Percentiles rank a stretch among this genome's conserved stretches.
phyloP scores from a whole-genome alignment of 1,284 basidiomycete species.

The Vanrija sp. region DNA sequence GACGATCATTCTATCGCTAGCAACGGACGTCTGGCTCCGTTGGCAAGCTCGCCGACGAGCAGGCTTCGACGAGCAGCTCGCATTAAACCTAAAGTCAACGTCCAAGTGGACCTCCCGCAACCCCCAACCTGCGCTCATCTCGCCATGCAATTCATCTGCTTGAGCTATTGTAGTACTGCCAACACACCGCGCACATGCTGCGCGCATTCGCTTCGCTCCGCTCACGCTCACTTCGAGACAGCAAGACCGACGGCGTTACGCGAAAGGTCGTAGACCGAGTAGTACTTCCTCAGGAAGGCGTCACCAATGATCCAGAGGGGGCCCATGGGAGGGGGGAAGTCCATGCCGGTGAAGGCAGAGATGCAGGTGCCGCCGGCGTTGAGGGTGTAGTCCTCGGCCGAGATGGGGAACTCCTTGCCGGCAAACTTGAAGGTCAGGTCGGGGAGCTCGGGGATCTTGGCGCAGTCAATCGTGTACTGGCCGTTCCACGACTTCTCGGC shows the following conservation, averaged over 20 bases:
- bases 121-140: too few relatives aligned
- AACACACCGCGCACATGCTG: neutral
- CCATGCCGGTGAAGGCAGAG: constrained; percentile 87
- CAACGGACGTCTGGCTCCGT: too few relatives aligned
- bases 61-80: too few relatives aligned
- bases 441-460: constrained; percentile 77
- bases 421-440: constrained; percentile 79
- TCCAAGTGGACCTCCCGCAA: too few relatives aligned
- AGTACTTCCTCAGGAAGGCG: constrained; percentile 81
- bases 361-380: constrained; percentile 88
- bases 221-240: constrained; percentile 24
- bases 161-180: neutral
- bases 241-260: constrained; percentile 47
- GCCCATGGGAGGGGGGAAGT: constrained; percentile 83
- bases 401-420: constrained; percentile 74
- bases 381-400: constrained; percentile 83
- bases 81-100: too few relatives aligned
- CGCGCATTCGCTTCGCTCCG: too few relatives aligned
- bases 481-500: constrained; percentile 91
- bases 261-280: constrained; percentile 89
- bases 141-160: too few relatives aligned
- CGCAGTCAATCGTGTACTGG: constrained; percentile 88
- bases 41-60: too few relatives aligned
- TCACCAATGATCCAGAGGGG: constrained; percentile 89
- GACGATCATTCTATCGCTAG: too few relatives aligned